Evolutionary conservation across 1,139 yeast species (phyloP).

Genomic region (Kodamaea derodonti): DNA sequence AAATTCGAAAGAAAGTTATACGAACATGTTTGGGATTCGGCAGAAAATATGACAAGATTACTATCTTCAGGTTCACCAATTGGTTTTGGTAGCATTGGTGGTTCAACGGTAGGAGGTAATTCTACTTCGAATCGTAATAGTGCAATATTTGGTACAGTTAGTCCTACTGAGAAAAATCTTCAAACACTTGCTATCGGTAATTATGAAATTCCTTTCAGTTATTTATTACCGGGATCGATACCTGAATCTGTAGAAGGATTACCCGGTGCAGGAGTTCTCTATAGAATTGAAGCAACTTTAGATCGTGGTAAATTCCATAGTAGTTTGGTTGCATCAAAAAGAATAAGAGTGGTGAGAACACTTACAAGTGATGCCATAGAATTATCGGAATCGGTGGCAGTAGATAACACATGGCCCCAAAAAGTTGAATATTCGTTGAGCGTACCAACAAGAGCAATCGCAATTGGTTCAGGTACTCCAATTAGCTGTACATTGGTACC

Average conservation of each 20-base stretch:
- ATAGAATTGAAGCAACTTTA: conserved; percentile 72
- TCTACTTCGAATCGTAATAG: background rate
- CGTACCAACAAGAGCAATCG: conserved; percentile 84
- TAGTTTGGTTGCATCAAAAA: conserved; percentile 64
- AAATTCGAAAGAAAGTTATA: conserved; percentile 62
- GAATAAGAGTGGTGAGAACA: conserved; percentile 82
- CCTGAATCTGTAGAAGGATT: conserved; percentile 91
- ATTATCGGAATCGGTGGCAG: conserved; percentile 86
- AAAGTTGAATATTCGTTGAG: conserved; percentile 88
- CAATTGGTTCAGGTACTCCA: conserved; percentile 79
- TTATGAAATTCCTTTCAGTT: conserved; percentile 86
- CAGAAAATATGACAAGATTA: conserved; percentile 39
- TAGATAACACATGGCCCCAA: conserved; percentile 94
- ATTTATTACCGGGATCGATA: conserved; percentile 78
- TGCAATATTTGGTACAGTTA: background rate
- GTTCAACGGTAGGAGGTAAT: background rate
- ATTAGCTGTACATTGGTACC: conserved; percentile 75
- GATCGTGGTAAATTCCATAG: conserved; percentile 79
- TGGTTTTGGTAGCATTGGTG: conserved; percentile 20
- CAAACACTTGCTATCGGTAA: conserved; percentile 60
- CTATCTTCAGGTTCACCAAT: conserved; percentile 2
- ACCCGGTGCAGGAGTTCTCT: conserved; percentile 78
- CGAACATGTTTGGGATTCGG: conserved; percentile 74
- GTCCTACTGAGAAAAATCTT: conserved; percentile 19
- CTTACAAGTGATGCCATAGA: conserved; percentile 85